Evolutionary conservation across 164 flowering plant genomes (phyloP).

Genomic region (Cinnamomum micranthum): DNA sequence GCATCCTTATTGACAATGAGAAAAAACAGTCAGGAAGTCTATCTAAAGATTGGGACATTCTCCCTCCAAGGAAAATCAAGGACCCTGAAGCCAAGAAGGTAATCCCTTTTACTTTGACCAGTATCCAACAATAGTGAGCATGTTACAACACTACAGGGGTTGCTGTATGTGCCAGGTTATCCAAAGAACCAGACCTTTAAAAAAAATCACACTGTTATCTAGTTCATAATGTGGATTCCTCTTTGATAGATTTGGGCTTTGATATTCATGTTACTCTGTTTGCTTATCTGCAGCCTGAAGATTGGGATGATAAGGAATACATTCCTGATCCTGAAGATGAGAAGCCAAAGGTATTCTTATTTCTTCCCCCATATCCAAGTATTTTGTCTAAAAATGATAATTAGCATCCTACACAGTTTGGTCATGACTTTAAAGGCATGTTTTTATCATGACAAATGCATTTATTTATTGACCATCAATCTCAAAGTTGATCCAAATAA

Average conservation of each 20-base stretch:
- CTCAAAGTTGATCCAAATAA: not conserved
- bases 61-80: slow-evolving; percentile 82
- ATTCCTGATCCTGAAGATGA: slow-evolving; percentile 88
- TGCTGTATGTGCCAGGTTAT: not conserved
- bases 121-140: not conserved
- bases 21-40: slow-evolving; percentile 86
- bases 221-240: too few species aligned
- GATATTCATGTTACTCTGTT: too few species aligned
- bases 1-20: slow-evolving; percentile 77
- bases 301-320: slow-evolving; percentile 93
- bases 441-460: not conserved
- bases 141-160: not conserved
- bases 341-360: slow-evolving; percentile 69
- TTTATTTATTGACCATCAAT: not conserved
- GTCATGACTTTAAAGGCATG: not conserved
- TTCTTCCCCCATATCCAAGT: not conserved
- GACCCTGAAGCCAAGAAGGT: slow-evolving; percentile 96
- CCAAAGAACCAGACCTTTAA: too few species aligned
- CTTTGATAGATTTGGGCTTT: too few species aligned
- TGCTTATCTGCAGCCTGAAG: slow-evolving; percentile 65
- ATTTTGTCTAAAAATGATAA: not conserved
- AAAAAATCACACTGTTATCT: too few species aligned
- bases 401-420: too few species aligned
- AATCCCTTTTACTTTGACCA: not conserved
- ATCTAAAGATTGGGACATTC: slow-evolving; percentile 80